These are phyloP conservation scores for Leishmania martiniquensis DNA, from an alignment of 208 protist genomes.

Conservation along the genomic window DNA sequence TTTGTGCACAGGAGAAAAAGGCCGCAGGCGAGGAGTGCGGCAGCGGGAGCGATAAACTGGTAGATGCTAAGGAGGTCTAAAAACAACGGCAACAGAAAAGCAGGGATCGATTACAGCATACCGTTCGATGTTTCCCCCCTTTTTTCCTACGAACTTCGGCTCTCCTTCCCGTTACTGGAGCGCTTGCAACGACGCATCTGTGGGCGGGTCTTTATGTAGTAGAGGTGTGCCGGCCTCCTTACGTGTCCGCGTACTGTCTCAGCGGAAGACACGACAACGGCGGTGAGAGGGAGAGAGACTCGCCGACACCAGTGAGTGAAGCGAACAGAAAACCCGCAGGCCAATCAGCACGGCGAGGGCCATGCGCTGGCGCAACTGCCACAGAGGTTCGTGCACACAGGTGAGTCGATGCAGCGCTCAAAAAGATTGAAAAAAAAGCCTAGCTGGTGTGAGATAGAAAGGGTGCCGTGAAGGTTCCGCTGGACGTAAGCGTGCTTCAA, in stretches of 20 bases:
- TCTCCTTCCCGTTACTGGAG: background rate
- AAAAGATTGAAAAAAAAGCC: background rate
- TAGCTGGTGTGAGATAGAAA: too few relatives aligned
- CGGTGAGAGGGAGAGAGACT: background rate
- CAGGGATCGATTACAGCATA: conserved; percentile 33
- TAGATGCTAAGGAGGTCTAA: too few relatives aligned
- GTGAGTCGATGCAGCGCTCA: background rate
- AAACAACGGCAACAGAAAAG: background rate
- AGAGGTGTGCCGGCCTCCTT: background rate
- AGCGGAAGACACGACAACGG: background rate
- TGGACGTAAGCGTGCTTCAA: background rate
- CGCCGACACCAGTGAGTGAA: background rate
- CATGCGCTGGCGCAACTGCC: background rate
- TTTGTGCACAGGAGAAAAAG: background rate
- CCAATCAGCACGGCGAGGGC: background rate
- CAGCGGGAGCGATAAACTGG: background rate
- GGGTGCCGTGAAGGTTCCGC: background rate
- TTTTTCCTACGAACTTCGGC: background rate
- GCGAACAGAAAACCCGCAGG: background rate
- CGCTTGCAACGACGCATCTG: background rate
- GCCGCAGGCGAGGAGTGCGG: background rate
- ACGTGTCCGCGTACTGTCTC: background rate
- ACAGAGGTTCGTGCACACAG: background rate
- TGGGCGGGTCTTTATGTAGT: background rate
- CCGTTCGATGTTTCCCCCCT: background rate